Evolutionary conservation across 2,329 filamentous ascomycete genomes (phyloP), one percentile per base, ranked within the genome.

Genomic region (Monascus ruber): DNA sequence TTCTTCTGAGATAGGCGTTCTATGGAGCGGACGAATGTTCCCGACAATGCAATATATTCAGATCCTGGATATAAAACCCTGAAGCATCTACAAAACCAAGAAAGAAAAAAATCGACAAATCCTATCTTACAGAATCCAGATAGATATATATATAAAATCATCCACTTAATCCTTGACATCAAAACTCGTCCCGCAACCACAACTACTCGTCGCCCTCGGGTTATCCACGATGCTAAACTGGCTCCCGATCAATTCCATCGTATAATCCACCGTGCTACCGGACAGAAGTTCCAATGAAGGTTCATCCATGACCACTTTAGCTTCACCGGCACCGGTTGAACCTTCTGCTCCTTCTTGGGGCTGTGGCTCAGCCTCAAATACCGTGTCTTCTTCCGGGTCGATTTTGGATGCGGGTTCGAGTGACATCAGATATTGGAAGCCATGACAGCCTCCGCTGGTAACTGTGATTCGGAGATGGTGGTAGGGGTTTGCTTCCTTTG

Each of bases 161-260:
- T 34, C 34, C 7, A 29, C 39, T 47, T 42, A 57, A 80, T 59
- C 75, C 58, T 88, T 86, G 48, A 96, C 86, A 65, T 96, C 91
- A 64, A 98, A 98, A 59, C 89, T 96, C 10, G 89, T 95, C 5
- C 91, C 91, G 63, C 91, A 98, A 1, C 91, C 91, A 68, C 91
- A 98, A 60, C 85, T 94, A 64, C 88, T 96, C 42, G 83, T 86
- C 4, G 91, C 91, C 32, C 79, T 71, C 0, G 91, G 91, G 56
- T 96, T 98, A 52, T 94, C 88, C 44, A 86, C 81, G 55, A 98
- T 87, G 71, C 94, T 94, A 64, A 98, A 98, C 66, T 96, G 88
- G 54, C 81, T 85, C 25, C 83, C 83, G 56, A 95, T 95, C 64
- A 98, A 69, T 68, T 96, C 91, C 75, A 84, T 91, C 0, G 88